These are phyloP conservation scores for Eucalyptus cloeziana DNA, from an alignment of 345 rosid genomes.

Conservation along the genomic window DNA sequence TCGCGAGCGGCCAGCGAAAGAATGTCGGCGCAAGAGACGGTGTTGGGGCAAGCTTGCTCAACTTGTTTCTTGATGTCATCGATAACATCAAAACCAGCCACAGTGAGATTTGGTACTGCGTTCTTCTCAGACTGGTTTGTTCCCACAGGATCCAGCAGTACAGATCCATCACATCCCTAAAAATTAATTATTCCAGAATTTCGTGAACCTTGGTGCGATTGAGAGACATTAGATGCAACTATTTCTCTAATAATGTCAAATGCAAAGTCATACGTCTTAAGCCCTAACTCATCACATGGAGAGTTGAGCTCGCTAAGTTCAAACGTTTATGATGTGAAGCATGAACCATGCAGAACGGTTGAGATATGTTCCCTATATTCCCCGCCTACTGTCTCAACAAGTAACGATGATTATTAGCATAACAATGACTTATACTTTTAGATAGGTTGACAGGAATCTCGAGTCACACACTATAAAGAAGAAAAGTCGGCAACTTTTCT, in stretches of 20 bases:
- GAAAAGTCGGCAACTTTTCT: neutral
- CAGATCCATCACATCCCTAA: conserved; percentile 62
- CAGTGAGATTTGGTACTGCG: conserved; percentile 33
- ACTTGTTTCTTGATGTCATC: conserved; percentile 38
- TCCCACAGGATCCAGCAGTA: conserved; percentile 17
- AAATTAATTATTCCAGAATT: neutral
- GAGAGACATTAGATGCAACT: neutral
- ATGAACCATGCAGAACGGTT: neutral
- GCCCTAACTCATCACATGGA: neutral
- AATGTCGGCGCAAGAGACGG: conserved; percentile 55
- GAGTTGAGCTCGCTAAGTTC: neutral
- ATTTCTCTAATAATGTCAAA: neutral
- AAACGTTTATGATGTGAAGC: neutral
- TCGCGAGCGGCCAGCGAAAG: conserved; percentile 51
- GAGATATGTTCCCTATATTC: neutral
- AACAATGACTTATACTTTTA: neutral
- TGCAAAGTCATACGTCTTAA: neutral
- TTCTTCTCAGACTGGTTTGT: conserved; percentile 28
- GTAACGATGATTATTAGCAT: neutral
- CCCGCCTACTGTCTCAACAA: neutral
- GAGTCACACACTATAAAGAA: neutral
- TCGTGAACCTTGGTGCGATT: neutral
- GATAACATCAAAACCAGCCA: conserved; percentile 38
- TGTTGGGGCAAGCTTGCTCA: conserved; percentile 34
- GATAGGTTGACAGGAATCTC: neutral